Evolutionary conservation across 1,284 basidiomycete species (phyloP).

Genomic region (Cryptococcus maquisensis): DNA sequence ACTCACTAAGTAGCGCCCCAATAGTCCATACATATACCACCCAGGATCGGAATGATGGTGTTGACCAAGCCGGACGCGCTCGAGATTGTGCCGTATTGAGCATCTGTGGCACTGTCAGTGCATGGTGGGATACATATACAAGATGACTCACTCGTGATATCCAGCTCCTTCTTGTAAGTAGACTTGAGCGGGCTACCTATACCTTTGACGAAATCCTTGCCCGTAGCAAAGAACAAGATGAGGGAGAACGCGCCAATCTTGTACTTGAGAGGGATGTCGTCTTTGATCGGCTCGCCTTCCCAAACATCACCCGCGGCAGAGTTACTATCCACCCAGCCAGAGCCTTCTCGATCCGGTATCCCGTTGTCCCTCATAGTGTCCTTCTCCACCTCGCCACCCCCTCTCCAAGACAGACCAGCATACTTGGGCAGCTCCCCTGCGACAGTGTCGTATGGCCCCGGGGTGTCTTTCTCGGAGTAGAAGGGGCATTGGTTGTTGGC

Average conservation of each 20-base stretch:
- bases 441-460: too few species aligned
- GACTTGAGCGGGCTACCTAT: slow-evolving; percentile 44
- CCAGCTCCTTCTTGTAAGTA: slow-evolving; percentile 38
- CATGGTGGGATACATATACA: not conserved
- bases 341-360: too few species aligned
- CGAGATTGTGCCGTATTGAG: slow-evolving; percentile 47
- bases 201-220: slow-evolving; percentile 27
- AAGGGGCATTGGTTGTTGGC: too few species aligned
- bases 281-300: not conserved
- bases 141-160: slow-evolving; percentile 37
- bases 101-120: slow-evolving; percentile 24
- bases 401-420: too few species aligned
- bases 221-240: slow-evolving; percentile 38
- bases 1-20: slow-evolving; percentile 40
- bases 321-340: too few species aligned
- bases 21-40: slow-evolving; percentile 50
- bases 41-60: slow-evolving; percentile 49
- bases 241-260: slow-evolving; percentile 23
- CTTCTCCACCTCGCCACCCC: too few species aligned
- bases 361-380: too few species aligned
- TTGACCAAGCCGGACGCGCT: slow-evolving; percentile 48
- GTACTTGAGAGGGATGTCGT: slow-evolving; percentile 18
- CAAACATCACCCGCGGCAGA: too few species aligned
- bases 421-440: too few species aligned
- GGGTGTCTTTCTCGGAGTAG: too few species aligned